Evolutionary conservation across 179 eudicot genomes (phyloP).

Genomic region (Nepenthes alata): DNA sequence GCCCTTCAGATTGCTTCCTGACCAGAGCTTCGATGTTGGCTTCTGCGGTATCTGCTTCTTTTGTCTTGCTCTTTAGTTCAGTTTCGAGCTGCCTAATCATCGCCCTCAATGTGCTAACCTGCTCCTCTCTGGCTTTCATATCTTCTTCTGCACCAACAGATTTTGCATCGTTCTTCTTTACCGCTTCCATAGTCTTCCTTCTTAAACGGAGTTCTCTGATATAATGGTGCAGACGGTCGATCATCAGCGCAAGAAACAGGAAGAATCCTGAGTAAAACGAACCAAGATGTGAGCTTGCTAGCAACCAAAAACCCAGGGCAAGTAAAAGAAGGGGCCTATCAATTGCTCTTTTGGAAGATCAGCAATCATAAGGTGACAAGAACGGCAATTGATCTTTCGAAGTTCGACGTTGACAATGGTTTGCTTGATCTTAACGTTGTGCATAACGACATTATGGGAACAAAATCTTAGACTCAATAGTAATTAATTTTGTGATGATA

Average conservation of each 20-base stretch:
- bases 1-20: slow-evolving; percentile 33
- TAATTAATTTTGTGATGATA: too few relatives aligned
- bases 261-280: slow-evolving; percentile 25
- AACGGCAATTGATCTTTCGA: too few relatives aligned
- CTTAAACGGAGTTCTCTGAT: slow-evolving; percentile 31
- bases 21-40: slow-evolving; percentile 23
- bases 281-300: slow-evolving; percentile 5
- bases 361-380: too few relatives aligned
- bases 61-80: slow-evolving; percentile 25
- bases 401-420: too few relatives aligned
- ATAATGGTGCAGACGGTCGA: slow-evolving; percentile 33
- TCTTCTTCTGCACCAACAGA: slow-evolving; percentile 27
- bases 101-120: slow-evolving; percentile 22
- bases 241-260: slow-evolving; percentile 34
- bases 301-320: background rate
- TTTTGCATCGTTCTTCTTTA: slow-evolving; percentile 16
- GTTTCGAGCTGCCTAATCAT: slow-evolving; percentile 31
- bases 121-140: slow-evolving; percentile 23
- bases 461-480: too few relatives aligned
- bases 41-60: slow-evolving; percentile 28
- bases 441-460: too few relatives aligned
- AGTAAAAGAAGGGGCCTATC: background rate
- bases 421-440: too few relatives aligned
- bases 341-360: too few relatives aligned
- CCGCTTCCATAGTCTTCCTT: slow-evolving; percentile 22